These are phyloP conservation scores for Myriosclerotinia duriaeana DNA, from an alignment of 2,329 filamentous ascomycete genomes.

Conservation along the genomic window DNA sequence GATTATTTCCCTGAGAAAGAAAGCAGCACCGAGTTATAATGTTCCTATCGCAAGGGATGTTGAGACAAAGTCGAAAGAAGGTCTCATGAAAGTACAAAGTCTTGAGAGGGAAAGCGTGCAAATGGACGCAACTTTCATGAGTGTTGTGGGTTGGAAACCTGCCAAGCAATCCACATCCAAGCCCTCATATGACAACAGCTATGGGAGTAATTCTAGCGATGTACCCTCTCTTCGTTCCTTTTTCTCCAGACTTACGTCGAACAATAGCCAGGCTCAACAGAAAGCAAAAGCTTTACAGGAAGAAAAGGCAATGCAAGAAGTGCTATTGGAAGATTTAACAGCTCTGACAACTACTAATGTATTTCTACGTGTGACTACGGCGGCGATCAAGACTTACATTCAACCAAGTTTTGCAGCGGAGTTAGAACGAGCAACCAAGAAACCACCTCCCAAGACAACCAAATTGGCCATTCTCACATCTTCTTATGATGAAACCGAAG, in stretches of 20 bases:
- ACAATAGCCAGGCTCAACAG: conserved; percentile 50
- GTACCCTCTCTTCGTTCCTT: conserved; percentile 70
- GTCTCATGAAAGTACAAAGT: conserved; percentile 80
- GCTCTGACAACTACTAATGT: conserved; percentile 73
- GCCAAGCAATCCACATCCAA: conserved; percentile 44
- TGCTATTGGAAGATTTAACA: conserved; percentile 69
- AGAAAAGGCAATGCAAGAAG: conserved; percentile 61
- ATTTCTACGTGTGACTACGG: conserved; percentile 85
- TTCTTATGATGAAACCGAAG: conserved; percentile 79
- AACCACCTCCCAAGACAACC: conserved; percentile 86
- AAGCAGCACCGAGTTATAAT: conserved; percentile 72
- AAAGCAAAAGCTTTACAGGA: conserved; percentile 60
- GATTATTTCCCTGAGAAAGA: conserved; percentile 77
- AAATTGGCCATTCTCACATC: conserved; percentile 86
- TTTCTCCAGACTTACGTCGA: conserved; percentile 72
- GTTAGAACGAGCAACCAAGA: conserved; percentile 93
- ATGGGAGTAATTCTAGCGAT: conserved; percentile 51
- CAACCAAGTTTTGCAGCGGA: conserved; percentile 73
- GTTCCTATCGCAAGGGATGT: conserved; percentile 75
- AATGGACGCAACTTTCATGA: conserved; percentile 89
- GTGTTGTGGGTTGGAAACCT: conserved; percentile 79
- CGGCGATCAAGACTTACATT: conserved; percentile 75
- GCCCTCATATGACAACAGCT: conserved; percentile 39
- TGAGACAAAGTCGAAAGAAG: conserved; percentile 78
- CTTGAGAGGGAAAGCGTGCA: conserved; percentile 86